phyloP scores from a whole-genome alignment of 345 rosid genomes.

The Erodium maritimum region DNA sequence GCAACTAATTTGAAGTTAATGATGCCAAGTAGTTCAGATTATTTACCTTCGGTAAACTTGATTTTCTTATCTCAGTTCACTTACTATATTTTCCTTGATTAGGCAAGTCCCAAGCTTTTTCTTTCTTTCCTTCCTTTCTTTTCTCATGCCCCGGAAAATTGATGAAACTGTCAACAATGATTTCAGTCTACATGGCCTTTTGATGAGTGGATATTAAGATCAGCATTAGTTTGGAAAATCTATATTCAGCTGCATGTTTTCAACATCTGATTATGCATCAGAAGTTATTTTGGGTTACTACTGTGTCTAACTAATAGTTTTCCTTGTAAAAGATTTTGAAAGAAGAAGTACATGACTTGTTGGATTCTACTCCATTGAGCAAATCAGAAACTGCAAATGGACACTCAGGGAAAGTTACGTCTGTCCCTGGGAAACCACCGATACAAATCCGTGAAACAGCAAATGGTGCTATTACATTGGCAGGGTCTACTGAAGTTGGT shows the following conservation, averaged over 20 bases:
- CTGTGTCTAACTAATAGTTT: slow-evolving; percentile 14
- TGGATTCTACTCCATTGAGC: slow-evolving; percentile 48
- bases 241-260: background rate
- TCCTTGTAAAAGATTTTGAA: slow-evolving; percentile 61
- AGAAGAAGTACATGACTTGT: slow-evolving; percentile 95
- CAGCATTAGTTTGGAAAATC: background rate
- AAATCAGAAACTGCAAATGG: slow-evolving; percentile 53
- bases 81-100: background rate
- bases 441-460: slow-evolving; percentile 97
- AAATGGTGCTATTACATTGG: slow-evolving; percentile 86
- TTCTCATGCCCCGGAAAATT: background rate
- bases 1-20: no score
- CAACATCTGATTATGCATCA: background rate
- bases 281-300: background rate
- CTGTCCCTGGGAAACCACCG: slow-evolving; percentile 77
- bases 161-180: background rate
- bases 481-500: slow-evolving; percentile 92
- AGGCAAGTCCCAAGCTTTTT: background rate
- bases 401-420: slow-evolving; percentile 43
- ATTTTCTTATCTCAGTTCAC: background rate
- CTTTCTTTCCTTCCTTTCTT: background rate
- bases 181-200: background rate
- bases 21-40: background rate
- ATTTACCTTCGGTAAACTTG: background rate
- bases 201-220: background rate